Evolutionary conservation across 805 yeast genomes (phyloP).

Genomic region (Schwanniomyces vanrijiae): DNA sequence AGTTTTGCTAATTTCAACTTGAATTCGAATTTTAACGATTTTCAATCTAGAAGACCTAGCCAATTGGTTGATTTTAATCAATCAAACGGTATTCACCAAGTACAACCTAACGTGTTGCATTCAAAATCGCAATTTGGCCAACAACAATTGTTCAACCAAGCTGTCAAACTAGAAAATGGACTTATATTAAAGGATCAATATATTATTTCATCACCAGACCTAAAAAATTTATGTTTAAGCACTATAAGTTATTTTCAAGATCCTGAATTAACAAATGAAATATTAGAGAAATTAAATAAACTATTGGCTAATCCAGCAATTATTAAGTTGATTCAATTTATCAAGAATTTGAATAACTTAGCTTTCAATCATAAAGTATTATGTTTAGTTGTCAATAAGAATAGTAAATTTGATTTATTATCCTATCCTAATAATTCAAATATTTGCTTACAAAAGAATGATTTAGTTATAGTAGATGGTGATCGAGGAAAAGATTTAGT

Average conservation of each 20-base stretch:
- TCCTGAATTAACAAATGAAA: constrained; percentile 22
- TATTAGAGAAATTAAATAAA: constrained; percentile 24
- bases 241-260: constrained; percentile 55
- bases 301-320: constrained; percentile 29
- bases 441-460: constrained; percentile 54
- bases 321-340: constrained; percentile 32
- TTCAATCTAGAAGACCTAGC: constrained; percentile 43
- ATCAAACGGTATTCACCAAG: not conserved
- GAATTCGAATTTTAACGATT: constrained; percentile 34
- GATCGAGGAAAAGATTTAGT: constrained; percentile 83
- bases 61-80: constrained; percentile 33
- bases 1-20: constrained; percentile 30
- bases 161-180: constrained; percentile 59
- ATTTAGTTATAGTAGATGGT: constrained; percentile 77
- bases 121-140: constrained; percentile 9
- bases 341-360: constrained; percentile 41
- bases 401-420: constrained; percentile 68
- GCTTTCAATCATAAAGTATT: constrained; percentile 40
- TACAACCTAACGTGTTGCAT: not conserved
- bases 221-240: constrained; percentile 48
- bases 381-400: constrained; percentile 55
- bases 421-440: constrained; percentile 68
- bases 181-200: constrained; percentile 53
- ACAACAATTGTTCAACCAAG: constrained; percentile 9
- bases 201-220: constrained; percentile 59